Evolutionary conservation across 108 stramenopile genomes (phyloP), one percentile per base, ranked within the genome.

Genomic region (Stephanodiscus triporus): DNA sequence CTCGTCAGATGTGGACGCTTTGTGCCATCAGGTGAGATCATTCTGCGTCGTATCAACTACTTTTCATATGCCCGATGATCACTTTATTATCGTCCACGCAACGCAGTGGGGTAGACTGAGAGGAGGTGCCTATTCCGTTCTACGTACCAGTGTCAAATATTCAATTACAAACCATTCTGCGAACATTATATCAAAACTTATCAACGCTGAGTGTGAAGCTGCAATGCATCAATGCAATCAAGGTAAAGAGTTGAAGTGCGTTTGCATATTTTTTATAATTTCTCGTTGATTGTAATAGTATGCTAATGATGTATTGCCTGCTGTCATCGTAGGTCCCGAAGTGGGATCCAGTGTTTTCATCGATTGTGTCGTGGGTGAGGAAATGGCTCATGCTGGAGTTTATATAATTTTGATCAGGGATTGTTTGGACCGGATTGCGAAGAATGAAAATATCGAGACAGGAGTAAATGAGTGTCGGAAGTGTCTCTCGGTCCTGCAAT

Each of bases 21-120:
- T 38, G 29, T 72, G 51, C 51, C 22, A 27, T 3, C 75, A 76
- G 75, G 75, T 76, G 37, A 68, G 66, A 58, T 6, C 9, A 22
- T 32, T 19, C 48, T 37, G 34, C 20, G n/a, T 38, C 29, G 42
- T 17, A 54, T 42, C 27, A 37, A 7, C n/a, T 42, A 6, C 23
- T 16, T 54, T 3, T 32, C 49, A 6, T 36, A n/a, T 34, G 19
- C 47, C 47, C 38, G 14, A 51, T 32, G 47, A 45, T 19, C 34
- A 22, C 42, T 48, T n/a, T 19, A 26, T 43, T 38, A 14, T 32
- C 22, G 10, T 30, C 22, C 26, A n/a, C 58, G 4, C 58, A 53
- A 4, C 54, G 23, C 68, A 92, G 70, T 94, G 93, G 93, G 91
- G 87, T 45, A 72, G 93, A 27, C 66, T 92, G 47, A 76, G 91